These are phyloP conservation scores for Apiotrichum gamsii DNA, from an alignment of 1,284 basidiomycete species.

Conservation along the genomic window DNA sequence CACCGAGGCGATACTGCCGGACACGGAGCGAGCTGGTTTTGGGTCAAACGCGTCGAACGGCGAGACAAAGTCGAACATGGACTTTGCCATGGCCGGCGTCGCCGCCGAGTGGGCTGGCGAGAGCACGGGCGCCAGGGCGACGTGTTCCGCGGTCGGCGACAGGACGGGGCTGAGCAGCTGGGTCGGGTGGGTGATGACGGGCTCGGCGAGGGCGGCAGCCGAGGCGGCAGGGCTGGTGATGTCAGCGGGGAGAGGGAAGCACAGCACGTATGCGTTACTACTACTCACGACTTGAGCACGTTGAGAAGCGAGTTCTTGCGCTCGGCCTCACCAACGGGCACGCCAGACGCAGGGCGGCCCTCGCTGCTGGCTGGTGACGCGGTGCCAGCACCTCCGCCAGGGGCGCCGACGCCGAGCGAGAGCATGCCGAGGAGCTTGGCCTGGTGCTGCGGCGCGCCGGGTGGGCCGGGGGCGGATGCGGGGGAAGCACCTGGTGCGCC, in stretches of 20 bases:
- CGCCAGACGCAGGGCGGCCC: background rate
- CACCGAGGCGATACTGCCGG: background rate
- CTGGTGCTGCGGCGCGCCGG: conserved; percentile 9
- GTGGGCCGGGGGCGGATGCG: background rate
- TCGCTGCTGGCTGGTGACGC: background rate
- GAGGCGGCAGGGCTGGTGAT: background rate
- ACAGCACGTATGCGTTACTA: background rate
- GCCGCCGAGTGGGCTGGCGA: background rate
- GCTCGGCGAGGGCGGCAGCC: conserved; percentile 2
- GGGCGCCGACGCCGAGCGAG: conserved; percentile 1
- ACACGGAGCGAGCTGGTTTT: conserved; percentile 10
- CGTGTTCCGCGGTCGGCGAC: too few relatives aligned
- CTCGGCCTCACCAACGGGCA: background rate
- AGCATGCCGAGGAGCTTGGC: conserved; percentile 21
- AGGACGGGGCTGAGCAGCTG: background rate
- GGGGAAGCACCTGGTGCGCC: background rate
- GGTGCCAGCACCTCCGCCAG: conserved; percentile 2
- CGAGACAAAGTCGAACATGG: conserved; percentile 41
- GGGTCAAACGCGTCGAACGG: conserved; percentile 41
- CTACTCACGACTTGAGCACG: conserved; percentile 11
- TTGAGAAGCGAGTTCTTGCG: conserved; percentile 11
- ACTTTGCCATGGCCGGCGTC: conserved; percentile 13
- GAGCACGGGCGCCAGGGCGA: background rate
- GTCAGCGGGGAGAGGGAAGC: background rate
- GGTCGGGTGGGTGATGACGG: conserved; percentile 11